These are phyloP conservation scores for Trichoderma oligosporum DNA, from an alignment of 2,329 filamentous ascomycete species.

Conservation along the genomic window DNA sequence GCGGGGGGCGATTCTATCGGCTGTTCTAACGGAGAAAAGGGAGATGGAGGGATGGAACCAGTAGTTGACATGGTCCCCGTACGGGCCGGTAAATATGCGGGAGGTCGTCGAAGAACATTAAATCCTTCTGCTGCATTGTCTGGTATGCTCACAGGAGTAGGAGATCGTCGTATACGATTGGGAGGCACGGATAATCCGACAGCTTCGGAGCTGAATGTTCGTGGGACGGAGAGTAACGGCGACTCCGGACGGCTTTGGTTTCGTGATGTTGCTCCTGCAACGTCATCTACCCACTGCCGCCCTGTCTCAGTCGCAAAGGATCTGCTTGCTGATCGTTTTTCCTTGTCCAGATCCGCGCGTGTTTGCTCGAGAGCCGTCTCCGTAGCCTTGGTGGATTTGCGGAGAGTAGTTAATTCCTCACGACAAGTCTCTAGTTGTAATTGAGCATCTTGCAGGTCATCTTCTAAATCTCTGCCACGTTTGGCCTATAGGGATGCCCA, in stretches of 20 bases:
- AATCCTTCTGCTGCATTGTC: conserved; percentile 39
- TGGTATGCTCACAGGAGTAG: conserved; percentile 49
- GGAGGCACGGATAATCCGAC: conserved; percentile 44
- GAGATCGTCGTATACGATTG: conserved; percentile 33
- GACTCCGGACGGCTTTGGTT: conserved; percentile 52
- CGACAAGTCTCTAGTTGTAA: conserved; percentile 61
- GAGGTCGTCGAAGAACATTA: conserved; percentile 46
- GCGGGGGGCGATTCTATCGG: conserved; percentile 33
- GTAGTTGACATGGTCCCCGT: conserved; percentile 39
- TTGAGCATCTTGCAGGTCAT: conserved; percentile 72
- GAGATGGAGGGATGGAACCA: conserved; percentile 37
- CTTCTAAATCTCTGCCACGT: conserved; percentile 65
- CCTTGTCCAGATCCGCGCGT: conserved; percentile 48
- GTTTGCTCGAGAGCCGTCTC: conserved; percentile 60
- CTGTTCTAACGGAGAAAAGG: conserved; percentile 48
- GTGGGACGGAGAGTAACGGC: conserved; percentile 47
- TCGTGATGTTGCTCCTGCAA: conserved; percentile 40
- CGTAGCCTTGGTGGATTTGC: conserved; percentile 61
- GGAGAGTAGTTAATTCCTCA: conserved; percentile 57
- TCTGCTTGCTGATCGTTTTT: conserved; percentile 35
- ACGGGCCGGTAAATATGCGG: conserved; percentile 44
- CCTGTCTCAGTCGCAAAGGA: conserved; percentile 40
- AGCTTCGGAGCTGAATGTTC: conserved; percentile 54
- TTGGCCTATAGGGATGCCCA: conserved; percentile 51
- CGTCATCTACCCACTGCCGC: conserved; percentile 52